phyloP scores from a whole-genome alignment of 345 rosid genomes.

The Brassica nigra region DNA sequence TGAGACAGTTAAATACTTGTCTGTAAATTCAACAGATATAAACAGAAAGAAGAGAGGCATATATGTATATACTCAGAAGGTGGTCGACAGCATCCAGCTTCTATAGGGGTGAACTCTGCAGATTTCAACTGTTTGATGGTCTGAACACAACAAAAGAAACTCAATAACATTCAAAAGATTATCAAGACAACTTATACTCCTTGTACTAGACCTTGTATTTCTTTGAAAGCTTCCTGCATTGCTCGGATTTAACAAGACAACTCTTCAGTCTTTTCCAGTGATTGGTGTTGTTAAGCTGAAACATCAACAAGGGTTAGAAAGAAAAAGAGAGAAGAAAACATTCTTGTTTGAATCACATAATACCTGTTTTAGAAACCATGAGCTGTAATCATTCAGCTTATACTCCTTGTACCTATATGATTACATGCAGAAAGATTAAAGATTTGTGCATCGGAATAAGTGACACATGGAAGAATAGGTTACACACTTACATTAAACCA shows the following conservation, averaged over 20 bases:
- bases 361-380: constrained; percentile 87
- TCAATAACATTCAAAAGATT: not conserved
- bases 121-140: constrained; percentile 65
- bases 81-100: constrained; percentile 94
- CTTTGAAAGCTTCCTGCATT: constrained; percentile 64
- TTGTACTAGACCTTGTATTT: constrained; percentile 62
- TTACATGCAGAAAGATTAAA: not conserved
- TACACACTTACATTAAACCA: constrained; percentile 65
- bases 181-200: not conserved
- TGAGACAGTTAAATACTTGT: not conserved
- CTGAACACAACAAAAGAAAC: constrained; percentile 44
- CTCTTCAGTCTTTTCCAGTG: constrained; percentile 81
- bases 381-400: constrained; percentile 85
- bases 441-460: constrained; percentile 9
- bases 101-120: constrained; percentile 77
- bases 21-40: not conserved
- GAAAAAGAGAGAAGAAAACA: not conserved
- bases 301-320: not conserved
- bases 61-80: constrained; percentile 71
- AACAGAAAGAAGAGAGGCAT: constrained; percentile 5
- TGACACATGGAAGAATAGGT: not conserved
- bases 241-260: constrained; percentile 88
- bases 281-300: constrained; percentile 69
- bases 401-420: constrained; percentile 89
- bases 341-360: not conserved